Base-by-base conservation (phyloP, 1,284 basidiomycete species). In the Cutaneotrichosporon spelunceum region DNA sequence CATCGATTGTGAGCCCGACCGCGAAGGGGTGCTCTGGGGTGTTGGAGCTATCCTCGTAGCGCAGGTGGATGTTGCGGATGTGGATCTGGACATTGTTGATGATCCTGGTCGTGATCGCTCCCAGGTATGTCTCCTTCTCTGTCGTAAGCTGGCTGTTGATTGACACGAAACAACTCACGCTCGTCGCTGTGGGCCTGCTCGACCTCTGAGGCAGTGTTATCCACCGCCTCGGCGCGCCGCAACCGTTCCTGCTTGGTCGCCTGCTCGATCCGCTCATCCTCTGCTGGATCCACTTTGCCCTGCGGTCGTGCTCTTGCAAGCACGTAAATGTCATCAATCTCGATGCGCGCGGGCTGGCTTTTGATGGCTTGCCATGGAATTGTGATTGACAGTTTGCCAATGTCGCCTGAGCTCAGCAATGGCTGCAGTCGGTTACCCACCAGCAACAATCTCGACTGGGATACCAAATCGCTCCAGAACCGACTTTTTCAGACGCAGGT, bases 1-100 rank as follows among this genome's bases (percentile, higher is more conserved):
- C 87, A 4, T 90, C 87, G n/a, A 99, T 82, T 1, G 95, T 99
- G 52, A 95, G 72, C 64, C 97, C 96, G 33, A 88, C 88, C 3
- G 95, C 88, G 76, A 99, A 99, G 9, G 95, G 95, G 78, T 97
- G 95, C 86, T 90, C 91, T 26, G 94, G 94, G 39, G 93, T 92
- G 66, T 92, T 97, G 66, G 95, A 80, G 57, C 87, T 88, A 79
- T 99, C 96, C 79, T 99, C 96, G 72, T 99, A 99, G 54, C 96
- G 89, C 57, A 99, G 82, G 74, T 98, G 94, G 55, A 98, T 91
- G 70, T 95, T 93, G 80, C 89, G 91, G 63, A 99, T 87, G 19
- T 92, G 94, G 42, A 99, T 87, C 80, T 99, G 96, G 19, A 99
- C 80, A 74, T 99, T 99, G 79, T 99, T 96, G 68, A 99, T 86